Evolutionary conservation across 352 stramenopile species (phyloP).

Genomic region (Elongisporangium anandrum): DNA sequence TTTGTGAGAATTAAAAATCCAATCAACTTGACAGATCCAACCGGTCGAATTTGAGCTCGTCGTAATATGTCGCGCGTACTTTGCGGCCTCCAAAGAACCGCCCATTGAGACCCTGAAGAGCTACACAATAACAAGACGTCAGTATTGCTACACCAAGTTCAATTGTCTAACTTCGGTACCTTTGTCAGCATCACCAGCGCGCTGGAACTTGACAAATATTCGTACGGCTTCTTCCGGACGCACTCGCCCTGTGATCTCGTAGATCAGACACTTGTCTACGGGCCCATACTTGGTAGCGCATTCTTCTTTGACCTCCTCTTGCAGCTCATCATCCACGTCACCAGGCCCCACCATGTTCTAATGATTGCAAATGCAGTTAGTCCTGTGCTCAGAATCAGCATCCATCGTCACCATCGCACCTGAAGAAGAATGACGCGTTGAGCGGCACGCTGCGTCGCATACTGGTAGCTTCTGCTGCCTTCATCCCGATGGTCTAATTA

Average conservation of each 20-base stretch:
- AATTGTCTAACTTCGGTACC: conserved; percentile 23
- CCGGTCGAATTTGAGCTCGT: conserved; percentile 71
- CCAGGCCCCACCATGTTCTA: conserved; percentile 91
- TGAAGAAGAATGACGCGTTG: conserved; percentile 29
- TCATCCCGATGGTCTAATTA: not conserved
- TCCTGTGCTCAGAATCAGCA: not conserved
- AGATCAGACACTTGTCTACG: conserved; percentile 73
- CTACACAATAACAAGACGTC: conserved; percentile 19
- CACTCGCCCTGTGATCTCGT: conserved; percentile 48
- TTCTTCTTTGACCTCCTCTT: conserved; percentile 87
- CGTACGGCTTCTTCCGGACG: conserved; percentile 72
- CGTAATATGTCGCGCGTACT: conserved; percentile 77
- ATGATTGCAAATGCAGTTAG: conserved; percentile 4
- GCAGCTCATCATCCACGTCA: conserved; percentile 86
- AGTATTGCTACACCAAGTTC: not conserved
- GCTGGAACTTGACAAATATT: conserved; percentile 87
- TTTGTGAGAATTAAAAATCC: not conserved
- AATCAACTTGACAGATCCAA: conserved; percentile 42
- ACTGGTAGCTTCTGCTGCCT: not conserved
- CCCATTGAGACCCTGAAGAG: conserved; percentile 74
- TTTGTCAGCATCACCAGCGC: conserved; percentile 66
- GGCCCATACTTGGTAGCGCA: conserved; percentile 79
- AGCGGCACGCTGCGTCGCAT: not conserved
- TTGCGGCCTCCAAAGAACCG: conserved; percentile 89
- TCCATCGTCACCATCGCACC: conserved; percentile 11